phyloP scores from a whole-genome alignment of 2,329 filamentous ascomycete species.

The Coniochaeta hoffmannii region DNA sequence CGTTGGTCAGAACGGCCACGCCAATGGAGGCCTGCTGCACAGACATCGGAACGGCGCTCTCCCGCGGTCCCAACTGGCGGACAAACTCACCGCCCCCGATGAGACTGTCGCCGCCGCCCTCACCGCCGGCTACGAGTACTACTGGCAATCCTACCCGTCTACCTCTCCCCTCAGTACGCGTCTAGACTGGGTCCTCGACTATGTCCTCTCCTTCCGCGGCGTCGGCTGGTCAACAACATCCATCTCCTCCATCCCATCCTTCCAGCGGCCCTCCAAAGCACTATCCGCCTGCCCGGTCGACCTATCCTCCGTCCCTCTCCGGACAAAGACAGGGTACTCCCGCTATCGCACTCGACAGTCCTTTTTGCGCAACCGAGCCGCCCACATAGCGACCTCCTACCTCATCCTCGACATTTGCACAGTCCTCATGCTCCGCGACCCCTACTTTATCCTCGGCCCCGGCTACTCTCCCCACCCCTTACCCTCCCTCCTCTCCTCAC shows the following conservation, averaged over 20 bases:
- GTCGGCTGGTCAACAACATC: conserved; percentile 50
- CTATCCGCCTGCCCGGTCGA: conserved; percentile 28
- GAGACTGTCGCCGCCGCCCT: conserved; percentile 18
- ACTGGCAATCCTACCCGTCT: conserved; percentile 53
- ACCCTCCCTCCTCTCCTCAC: conserved; percentile 34
- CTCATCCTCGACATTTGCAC: conserved; percentile 64
- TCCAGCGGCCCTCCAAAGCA: conserved; percentile 33
- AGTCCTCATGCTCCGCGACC: conserved; percentile 63
- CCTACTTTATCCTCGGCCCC: conserved; percentile 61
- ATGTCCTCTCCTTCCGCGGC: conserved; percentile 47
- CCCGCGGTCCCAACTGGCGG: background rate
- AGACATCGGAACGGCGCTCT: background rate
- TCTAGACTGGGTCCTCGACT: conserved; percentile 47
- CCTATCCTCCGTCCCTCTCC: conserved; percentile 31
- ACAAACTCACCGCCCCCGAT: conserved; percentile 10
- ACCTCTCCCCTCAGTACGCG: conserved; percentile 39
- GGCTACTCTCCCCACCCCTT: conserved; percentile 24
- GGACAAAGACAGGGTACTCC: conserved; percentile 37
- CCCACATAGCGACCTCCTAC: conserved; percentile 48
- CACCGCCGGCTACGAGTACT: conserved; percentile 35
- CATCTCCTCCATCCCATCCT: conserved; percentile 38
- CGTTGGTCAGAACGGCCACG: background rate
- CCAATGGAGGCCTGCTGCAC: conserved; percentile 3
- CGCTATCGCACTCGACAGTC: conserved; percentile 31
- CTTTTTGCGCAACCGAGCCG: conserved; percentile 38